Base-by-base conservation (phyloP, 2,329 filamentous ascomycete species). In the Aspergillus melleus region DNA sequence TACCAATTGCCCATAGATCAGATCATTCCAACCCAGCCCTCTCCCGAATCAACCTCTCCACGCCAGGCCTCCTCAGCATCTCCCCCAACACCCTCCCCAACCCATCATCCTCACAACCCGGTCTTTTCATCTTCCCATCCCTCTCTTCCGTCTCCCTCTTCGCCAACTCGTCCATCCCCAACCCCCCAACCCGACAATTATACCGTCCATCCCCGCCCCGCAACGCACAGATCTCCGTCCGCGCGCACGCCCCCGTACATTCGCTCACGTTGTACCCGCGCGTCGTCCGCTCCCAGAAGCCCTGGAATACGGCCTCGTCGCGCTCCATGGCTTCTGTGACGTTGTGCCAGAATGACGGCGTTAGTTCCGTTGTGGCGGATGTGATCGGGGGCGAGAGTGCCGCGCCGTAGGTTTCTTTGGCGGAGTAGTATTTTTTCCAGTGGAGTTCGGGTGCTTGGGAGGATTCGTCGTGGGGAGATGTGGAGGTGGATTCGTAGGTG, bases 341-440 rank as follows among this genome's bases (percentile, higher is more conserved):
- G 63, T 83, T 80, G 68, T 86, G 84, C 84, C 85, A 87, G 70
- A 86, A 86, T 1, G 80, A 80, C 0, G 84, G 81, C 1, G 81
- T 83, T 36, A 88, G 78, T 63, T 87, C 79, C 6, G 69, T 68
- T 0, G 63, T 53, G 0, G 70, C 72, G 4, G 76, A 75, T 10
- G 70, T 71, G 19, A 81, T 63, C 1, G 81, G 77, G 42, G 82
- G 79, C 30, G 61, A 68, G 14, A 83, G 70, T 1, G 80, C 72
- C 0, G 77, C 64, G 6, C 83, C 84, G 65, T 87, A 87, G 8
- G 77, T 73, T 55, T 81, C 80, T 67, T 82, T 84, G 32, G 83
- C 84, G 2, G 83, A 84, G 72, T 87, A 87, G 69, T 83, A 82
- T 54, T 80, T 80, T 6, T 72, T 74, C 83, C 84, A 87, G n/a